Evolutionary conservation across 192 early-diverging fungal genomes (phyloP), one percentile per base, ranked within the genome.

Genomic region (Coemansia sp.): DNA sequence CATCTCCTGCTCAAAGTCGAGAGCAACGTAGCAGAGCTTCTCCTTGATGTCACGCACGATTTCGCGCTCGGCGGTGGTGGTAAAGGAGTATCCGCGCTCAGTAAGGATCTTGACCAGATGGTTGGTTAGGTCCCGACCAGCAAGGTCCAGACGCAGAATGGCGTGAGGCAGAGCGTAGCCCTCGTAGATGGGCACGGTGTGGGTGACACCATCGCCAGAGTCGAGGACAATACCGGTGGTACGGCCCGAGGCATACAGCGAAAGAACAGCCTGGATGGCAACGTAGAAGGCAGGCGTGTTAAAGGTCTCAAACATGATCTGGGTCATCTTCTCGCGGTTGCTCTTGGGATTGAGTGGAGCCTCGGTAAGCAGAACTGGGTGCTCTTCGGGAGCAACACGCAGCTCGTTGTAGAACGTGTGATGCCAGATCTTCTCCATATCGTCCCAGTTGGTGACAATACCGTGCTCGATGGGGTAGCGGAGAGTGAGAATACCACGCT

Each of bases 261-360:
- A 94, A 40, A 99, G 88, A 8, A 97, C 97, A 58, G 96, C 95
- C 82, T 96, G 95, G 82, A 97, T 98, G 76, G 90, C 88, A 62
- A 99, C 95, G 83, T 97, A 99, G 89, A 98, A 96, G 62, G 93
- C 97, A 66, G 94, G 94, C 52, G 89, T 87, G 80, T 95, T 95
- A 90, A 97, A 98, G 72, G 94, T 94, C 88, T 98, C 97, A 73
- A 98, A 99, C 95, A 97, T 97, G 79, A 99, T 96, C 86, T 99
- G 94, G 68, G 93, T 93, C 95, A 97, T 98, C 90, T 96, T 96
- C 81, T 97, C 96, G 77, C 97, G 94, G 89, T 99, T 98, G 73
- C 88, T 89, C 88, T 96, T 97, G 78, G 95, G 94, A 90, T 99
- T 98, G 69, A 97, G 88, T 32, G 95, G 95, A 62, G 96, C 93